phyloP scores from a whole-genome alignment of 2,329 filamentous ascomycete species.

The Pseudopithomyces chartarum region DNA sequence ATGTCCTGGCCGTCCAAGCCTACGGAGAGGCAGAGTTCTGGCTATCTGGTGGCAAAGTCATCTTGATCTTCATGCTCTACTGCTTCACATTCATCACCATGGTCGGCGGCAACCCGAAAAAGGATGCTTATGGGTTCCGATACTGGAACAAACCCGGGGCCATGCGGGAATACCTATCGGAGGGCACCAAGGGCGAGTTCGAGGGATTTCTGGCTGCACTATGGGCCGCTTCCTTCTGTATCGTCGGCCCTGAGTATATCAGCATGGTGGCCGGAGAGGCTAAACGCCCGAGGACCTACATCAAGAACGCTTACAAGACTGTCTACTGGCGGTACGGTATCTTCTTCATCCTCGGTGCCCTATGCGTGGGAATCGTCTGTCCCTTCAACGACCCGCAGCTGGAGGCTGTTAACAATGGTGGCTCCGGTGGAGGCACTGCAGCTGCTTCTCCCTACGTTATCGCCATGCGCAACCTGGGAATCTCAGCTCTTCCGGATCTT shows the following conservation, averaged over 20 bases:
- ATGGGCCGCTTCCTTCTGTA: conserved; percentile 52
- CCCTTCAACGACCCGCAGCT: conserved; percentile 75
- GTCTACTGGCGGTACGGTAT: conserved; percentile 53
- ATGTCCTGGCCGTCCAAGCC: conserved; percentile 51
- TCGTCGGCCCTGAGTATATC: conserved; percentile 56
- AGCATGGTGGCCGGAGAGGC: conserved; percentile 55
- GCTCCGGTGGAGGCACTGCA: conserved; percentile 50
- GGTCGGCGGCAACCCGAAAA: conserved; percentile 51
- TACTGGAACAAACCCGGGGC: conserved; percentile 49
- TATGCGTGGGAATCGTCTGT: conserved; percentile 51
- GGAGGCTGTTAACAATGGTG: conserved; percentile 53
- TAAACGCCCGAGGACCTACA: conserved; percentile 51
- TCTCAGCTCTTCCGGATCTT: conserved; percentile 60
- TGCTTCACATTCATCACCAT: conserved; percentile 54
- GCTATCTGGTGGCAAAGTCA: conserved; percentile 52
- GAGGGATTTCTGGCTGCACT: conserved; percentile 47
- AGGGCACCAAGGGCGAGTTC: conserved; percentile 33
- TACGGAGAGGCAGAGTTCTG: conserved; percentile 54
- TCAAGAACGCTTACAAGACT: conserved; percentile 55
- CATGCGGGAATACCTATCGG: conserved; percentile 32
- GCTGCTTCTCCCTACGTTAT: conserved; percentile 68
- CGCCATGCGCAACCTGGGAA: conserved; percentile 61
- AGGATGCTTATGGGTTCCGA: conserved; percentile 51
- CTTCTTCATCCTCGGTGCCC: conserved; percentile 54
- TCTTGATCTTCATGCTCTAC: conserved; percentile 53